Base-by-base conservation (phyloP, 2,329 filamentous ascomycete species). In the Epichloe scottii region DNA sequence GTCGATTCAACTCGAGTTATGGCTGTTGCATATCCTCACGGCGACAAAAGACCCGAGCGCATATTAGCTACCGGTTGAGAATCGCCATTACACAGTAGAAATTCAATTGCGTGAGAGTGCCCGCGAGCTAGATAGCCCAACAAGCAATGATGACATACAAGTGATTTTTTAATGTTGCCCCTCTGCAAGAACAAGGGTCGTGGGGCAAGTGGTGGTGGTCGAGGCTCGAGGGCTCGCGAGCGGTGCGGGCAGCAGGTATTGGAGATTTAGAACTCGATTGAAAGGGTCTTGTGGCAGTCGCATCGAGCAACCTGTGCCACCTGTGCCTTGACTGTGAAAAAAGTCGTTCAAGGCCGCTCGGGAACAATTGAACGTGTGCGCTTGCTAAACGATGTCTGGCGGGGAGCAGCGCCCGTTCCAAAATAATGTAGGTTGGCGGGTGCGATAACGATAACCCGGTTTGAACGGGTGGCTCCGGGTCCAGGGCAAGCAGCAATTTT, bases 381-480 rank as follows among this genome's bases (percentile, higher is more conserved):
- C 55, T 44, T 48, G 41, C 49, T 51, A 34, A 40, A 48, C 34
- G 52, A 49, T 48, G 46, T 34, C 54, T 49, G 45, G 51, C 49
- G 51, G 51, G 41, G 48, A 35, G 34, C 23, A 56, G 49, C 42
- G n/a, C 14, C 14, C 37, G 38, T 35, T 38, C 53, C 53, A 54
- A 55, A 55, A 49, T 55, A n/a, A n/a, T n/a, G n/a, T n/a, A 54
- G 54, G 56, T 51, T 61, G 55, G 62, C 62, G 65, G 60, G 57
- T 62, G 66, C 64, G 64, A 68, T 67, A 68, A 67, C 61, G 65
- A 67, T 68, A 67, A 68, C 63, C 63, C 63, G 63, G 56, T 23
- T 26, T 41, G 30, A 42, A 43, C 23, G n/a, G 42, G 51, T 46
- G 46, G 37, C 37, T n/a, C 10, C 26, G 26, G 26, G 17, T 40